Evolutionary conservation across 1,139 yeast species (phyloP).

Genomic region (Magnusiomyces tetraspermus): DNA sequence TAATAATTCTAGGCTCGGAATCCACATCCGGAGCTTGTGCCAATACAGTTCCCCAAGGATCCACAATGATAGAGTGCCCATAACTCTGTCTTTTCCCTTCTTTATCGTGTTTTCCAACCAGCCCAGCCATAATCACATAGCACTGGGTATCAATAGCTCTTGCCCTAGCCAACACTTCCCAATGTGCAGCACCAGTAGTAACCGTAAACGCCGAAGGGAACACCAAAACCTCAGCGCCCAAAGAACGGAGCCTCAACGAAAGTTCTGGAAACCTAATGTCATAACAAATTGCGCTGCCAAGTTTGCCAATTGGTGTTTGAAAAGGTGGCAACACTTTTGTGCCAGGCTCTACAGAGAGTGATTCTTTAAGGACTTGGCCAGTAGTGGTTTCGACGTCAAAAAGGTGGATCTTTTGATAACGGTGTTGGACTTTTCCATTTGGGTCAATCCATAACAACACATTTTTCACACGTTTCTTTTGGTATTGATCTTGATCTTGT

Average conservation of each 20-base stretch:
- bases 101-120: slow-evolving; percentile 62
- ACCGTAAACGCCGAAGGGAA: slow-evolving; percentile 91
- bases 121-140: slow-evolving; percentile 87
- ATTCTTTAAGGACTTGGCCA: slow-evolving; percentile 54
- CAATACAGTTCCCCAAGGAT: slow-evolving; percentile 83
- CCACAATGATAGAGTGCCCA: slow-evolving; percentile 79
- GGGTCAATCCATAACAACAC: slow-evolving; percentile 61
- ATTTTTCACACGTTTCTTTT: slow-evolving; percentile 47
- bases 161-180: slow-evolving; percentile 70
- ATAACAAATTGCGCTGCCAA: slow-evolving; percentile 73
- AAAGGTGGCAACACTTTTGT: slow-evolving; percentile 46
- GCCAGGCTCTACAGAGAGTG: slow-evolving; percentile 79
- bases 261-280: slow-evolving; percentile 86
- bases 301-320: slow-evolving; percentile 47
- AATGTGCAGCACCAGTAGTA: slow-evolving; percentile 84
- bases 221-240: slow-evolving; percentile 70
- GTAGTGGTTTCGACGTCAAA: slow-evolving; percentile 71
- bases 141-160: slow-evolving; percentile 85
- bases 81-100: slow-evolving; percentile 47
- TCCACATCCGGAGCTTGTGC: slow-evolving; percentile 48
- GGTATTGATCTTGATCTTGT: background rate
- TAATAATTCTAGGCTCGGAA: slow-evolving; percentile 46
- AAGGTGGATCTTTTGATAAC: slow-evolving; percentile 78
- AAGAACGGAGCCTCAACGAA: slow-evolving; percentile 50
- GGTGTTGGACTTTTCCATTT: slow-evolving; percentile 51